Evolutionary conservation across 2,329 filamentous ascomycete species (phyloP), one percentile per base, ranked within the genome.

Genomic region (Pezizomycotina sp.): DNA sequence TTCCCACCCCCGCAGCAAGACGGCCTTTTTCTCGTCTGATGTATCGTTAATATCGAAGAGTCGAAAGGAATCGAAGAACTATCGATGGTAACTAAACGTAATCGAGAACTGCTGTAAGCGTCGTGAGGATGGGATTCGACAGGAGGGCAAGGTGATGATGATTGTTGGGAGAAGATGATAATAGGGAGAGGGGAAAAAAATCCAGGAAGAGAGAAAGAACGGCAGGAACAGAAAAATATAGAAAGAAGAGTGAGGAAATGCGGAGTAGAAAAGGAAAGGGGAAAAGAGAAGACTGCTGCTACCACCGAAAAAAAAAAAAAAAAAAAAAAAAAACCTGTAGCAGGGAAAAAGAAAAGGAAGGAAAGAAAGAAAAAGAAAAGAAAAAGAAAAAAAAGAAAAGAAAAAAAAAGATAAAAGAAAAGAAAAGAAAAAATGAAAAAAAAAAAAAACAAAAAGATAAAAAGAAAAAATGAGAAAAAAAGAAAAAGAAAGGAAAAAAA

Each of bases 381-480:
- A 25, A 25, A 21, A 31, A 31, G 22, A 37, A 31, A 35, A 43
- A 25, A 32, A 26, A 32, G 35, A 39, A 25, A 31, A 27, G 31
- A 21, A 18, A 12, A 24, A 6, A 25, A 32, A 20, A 40, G n/a
- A 16, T 23, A 36, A 34, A 26, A 13, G 26, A 29, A 29, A 10
- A 31, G 13, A 31, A 31, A 20, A 31, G 21, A 20, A 31, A 13
- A 20, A 18, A 31, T 19, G 18, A 36, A 14, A 30, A 29, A 30
- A 21, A 43, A 45, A 27, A 43, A 42, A 38, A 37, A 22, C 33
- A 42, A 15, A 32, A 19, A 28, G 8, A 31, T 34, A 25, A 18
- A 33, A 40, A 27, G 36, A 37, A 37, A 29, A 36, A 20, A 12
- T 22, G 31, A 8, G 35, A 14, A 13, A 27, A 26, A 12, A 38